Evolutionary conservation across 352 stramenopile species (phyloP), one percentile per base, ranked within the genome.

Genomic region (Globisporangium cystogenes): DNA sequence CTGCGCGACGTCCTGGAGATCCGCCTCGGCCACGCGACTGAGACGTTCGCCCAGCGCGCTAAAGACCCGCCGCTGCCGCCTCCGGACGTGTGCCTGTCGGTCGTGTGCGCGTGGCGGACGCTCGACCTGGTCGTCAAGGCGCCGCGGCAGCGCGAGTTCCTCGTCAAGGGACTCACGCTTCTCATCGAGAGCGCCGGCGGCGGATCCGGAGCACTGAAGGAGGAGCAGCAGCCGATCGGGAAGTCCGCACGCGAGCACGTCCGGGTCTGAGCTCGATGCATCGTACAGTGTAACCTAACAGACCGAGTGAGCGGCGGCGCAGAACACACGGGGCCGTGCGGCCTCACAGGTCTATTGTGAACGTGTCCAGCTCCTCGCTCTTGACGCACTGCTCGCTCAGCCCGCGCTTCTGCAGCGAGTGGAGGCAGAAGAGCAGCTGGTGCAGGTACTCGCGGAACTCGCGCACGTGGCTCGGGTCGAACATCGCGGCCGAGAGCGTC

Each of bases 381-480:
- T 64, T 72, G 29, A 90, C 68, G 35, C 66, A 58, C 20, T 60
- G 29, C 53, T 87, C 76, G 16, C 53, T 51, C 16, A 78, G 53
- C 1, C 70, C 77, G 23, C 76, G 53, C n/a, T 67, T 66, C 43
- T 87, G 65, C 23, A 90, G 64, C 47, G 72, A 73, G 37, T 76
- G 68, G 3, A 93, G 60, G n/a, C 67, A 85, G 52, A 84, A 89
- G 16, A 93, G 54, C 16, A 93, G 62, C 57, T 89, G 77, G 40
- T 89, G 76, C 7, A 93, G 50, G 51, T 93, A 90, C 50, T 90
- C 79, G 18, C 82, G 82, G 52, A 90, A 90, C 49, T 89, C 79
- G 43, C 61, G 59, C 5, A 93, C 78, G 46, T 88, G 73, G 26
- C 82, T 62, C n/a, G 76, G 59, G 33, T 67, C 60, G 39, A 93